Evolutionary conservation across 768 basidiomycete genomes (phyloP).

Genomic region (Agaricus bisporus): DNA sequence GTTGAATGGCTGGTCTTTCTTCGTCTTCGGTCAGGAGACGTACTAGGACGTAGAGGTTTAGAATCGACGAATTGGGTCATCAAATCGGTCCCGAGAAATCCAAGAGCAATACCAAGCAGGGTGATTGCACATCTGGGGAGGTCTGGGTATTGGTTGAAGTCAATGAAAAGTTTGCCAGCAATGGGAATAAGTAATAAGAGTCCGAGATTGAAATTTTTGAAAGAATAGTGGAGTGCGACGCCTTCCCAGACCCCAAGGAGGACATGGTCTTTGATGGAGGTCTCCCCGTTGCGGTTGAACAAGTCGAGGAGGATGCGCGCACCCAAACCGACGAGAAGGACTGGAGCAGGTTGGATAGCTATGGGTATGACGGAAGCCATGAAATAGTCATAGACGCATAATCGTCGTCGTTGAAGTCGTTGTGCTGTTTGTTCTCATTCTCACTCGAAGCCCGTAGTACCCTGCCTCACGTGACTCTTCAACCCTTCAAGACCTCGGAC

Average conservation of each 20-base stretch:
- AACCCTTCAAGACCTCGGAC: too few species aligned
- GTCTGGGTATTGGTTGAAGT: constrained; percentile 54
- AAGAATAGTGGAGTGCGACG: constrained; percentile 63
- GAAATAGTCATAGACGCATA: constrained; percentile 14
- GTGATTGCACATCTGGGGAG: constrained; percentile 49
- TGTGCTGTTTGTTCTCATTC: neutral
- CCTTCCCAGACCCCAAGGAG: constrained; percentile 74
- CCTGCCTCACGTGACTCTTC: too few species aligned
- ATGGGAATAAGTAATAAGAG: constrained; percentile 54
- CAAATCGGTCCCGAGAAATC: constrained; percentile 66
- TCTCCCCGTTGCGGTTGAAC: constrained; percentile 38
- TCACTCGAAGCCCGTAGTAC: too few species aligned
- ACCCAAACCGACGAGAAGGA: constrained; percentile 69
- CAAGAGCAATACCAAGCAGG: constrained; percentile 61
- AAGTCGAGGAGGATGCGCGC: constrained; percentile 65
- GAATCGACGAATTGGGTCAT: constrained; percentile 57
- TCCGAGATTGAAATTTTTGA: constrained; percentile 47
- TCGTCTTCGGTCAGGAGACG: constrained; percentile 16
- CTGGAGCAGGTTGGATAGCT: constrained; percentile 48
- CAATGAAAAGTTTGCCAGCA: constrained; percentile 55
- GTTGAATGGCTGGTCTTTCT: constrained; percentile 23
- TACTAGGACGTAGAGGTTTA: constrained; percentile 28
- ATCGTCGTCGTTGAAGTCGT: neutral
- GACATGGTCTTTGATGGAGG: constrained; percentile 52
- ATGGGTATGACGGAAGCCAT: constrained; percentile 31